Evolutionary conservation across 1,284 basidiomycete genomes (phyloP), one percentile per base, ranked within the genome.

Genomic region (Malassezia obtusa): DNA sequence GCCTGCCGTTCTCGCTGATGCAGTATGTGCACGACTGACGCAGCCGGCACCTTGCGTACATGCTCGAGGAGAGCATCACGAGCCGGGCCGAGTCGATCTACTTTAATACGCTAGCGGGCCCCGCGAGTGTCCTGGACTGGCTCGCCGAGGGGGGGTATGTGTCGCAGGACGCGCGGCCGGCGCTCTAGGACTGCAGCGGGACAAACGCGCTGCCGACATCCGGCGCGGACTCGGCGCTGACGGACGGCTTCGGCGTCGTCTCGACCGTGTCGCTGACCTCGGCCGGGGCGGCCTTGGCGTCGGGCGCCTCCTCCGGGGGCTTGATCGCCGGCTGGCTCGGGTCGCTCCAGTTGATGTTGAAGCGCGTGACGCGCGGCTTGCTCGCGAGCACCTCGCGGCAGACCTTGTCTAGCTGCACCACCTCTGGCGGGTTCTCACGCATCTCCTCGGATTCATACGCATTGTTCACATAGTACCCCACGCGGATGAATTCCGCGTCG

Each of bases 401-500:
- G 25, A 98, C 77, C 51, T 83, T 79, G 37, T 61, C 59, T 28
- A 71, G 45, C 51, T 71, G 64, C 32, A 70, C 57, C 28, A 63
- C 51, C n/a, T 67, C 68, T 2, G 69, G 69, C 4, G 69, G 67
- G 41, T 71, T 68, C 50, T 72, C 68, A 10, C 61, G 47, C 46
- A 65, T 32, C 76, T 88, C 87, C 59, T 91, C 87, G 61, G 86
- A 86, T 74, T 95, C 90, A 74, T 96, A 96, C 73, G 95, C 91
- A 44, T 91, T 96, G 74, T 96, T 94, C 76, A 98, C 94, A 75
- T 99, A 99, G 77, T 99, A 98, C 5, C 94, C 92, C 19, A 99
- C 91, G 36, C 92, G 83, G 33, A 99, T 92, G 75, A 99, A 99
- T 75, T 98, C 92, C 68, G 94, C 89, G 49, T 92, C 90, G 30